A percentile compares a stretch with the other conserved stretches of the same genome.
These are phyloP conservation scores for Drechslera avenae DNA, from an alignment of 2,329 filamentous ascomycete species.

Conservation along the genomic window DNA sequence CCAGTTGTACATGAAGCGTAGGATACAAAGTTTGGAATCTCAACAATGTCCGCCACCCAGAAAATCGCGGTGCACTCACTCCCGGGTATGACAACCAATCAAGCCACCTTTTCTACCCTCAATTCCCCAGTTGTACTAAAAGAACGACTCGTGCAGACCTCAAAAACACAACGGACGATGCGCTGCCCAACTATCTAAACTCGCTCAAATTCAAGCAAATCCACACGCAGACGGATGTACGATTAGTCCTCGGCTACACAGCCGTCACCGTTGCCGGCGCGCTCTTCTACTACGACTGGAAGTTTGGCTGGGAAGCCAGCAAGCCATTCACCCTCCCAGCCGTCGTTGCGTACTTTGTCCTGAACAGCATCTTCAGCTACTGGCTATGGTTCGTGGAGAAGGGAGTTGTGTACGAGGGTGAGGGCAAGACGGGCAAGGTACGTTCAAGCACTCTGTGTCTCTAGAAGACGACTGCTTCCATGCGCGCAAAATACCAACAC, in stretches of 20 bases:
- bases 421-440: conserved; percentile 69
- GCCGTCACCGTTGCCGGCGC: conserved; percentile 80
- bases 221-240: conserved; percentile 79
- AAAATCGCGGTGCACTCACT: conserved; percentile 72
- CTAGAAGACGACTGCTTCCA: not conserved
- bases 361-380: conserved; percentile 78
- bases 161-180: conserved; percentile 96
- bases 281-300: conserved; percentile 91
- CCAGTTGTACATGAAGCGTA: too few species aligned
- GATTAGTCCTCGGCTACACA: conserved; percentile 79
- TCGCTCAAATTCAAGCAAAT: conserved; percentile 83
- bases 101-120: conserved; percentile 6
- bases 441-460: conserved; percentile 2
- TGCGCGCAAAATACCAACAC: not conserved
- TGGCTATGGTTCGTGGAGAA: conserved; percentile 88
- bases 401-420: conserved; percentile 80
- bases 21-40: not conserved
- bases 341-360: conserved; percentile 75
- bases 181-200: conserved; percentile 90
- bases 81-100: conserved; percentile 56
- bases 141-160: conserved; percentile 71
- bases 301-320: conserved; percentile 84
- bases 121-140: conserved; percentile 17
- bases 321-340: conserved; percentile 81
- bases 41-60: conserved; percentile 46